Evolutionary conservation across 169 alveolate genomes (phyloP), one percentile per base, ranked within the genome.

Genomic region (Theileria orientalis): DNA sequence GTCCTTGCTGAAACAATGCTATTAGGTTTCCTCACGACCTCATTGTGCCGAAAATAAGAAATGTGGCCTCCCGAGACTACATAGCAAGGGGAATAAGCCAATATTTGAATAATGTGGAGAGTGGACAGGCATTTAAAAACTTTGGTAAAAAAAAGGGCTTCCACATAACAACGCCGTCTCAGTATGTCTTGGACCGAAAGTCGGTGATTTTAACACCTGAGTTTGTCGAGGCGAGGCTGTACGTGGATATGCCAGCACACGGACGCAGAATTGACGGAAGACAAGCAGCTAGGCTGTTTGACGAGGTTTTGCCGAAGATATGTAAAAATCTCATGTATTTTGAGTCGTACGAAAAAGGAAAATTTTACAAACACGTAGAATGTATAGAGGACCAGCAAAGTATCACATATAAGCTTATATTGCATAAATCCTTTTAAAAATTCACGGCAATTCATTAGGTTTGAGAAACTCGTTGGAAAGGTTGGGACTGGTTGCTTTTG

Each of bases 401-500:
- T 47, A 47, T 41, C 8, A 14, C 14, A 47, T n/a, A n/a, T 63
- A 64, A 16, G 76, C 61, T 62, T n/a, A n/a, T n/a, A n/a, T n/a
- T n/a, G n/a, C n/a, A n/a, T 59, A 29, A 3, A 35, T 2, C 11
- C 16, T 5, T 57, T 2, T 3, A 6, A 16, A 27, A n/a, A 5
- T 46, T 16, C 40, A 3, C 21, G 42, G 23, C 6, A 35, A 16
- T 52, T 16, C 14, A 67, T 3, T 49, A 57, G 70, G 57, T 59
- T 69, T 87, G 21, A 69, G 94, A 3, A 44, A 63, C 19, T 63
- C 66, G 57, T 83, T 90, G 47, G 62, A 51, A 1, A 74, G 16
- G 8, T 52, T 68, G 40, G 90, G 84, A 16, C 71, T 91, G 62
- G 90, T 77, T 13, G 91, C 93, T 40, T 91, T 91, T 56, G 93